Evolutionary conservation across 371 early-diverging fungal genomes (phyloP), one percentile per base, ranked within the genome.

Genomic region (Mucor lusitanicus): DNA sequence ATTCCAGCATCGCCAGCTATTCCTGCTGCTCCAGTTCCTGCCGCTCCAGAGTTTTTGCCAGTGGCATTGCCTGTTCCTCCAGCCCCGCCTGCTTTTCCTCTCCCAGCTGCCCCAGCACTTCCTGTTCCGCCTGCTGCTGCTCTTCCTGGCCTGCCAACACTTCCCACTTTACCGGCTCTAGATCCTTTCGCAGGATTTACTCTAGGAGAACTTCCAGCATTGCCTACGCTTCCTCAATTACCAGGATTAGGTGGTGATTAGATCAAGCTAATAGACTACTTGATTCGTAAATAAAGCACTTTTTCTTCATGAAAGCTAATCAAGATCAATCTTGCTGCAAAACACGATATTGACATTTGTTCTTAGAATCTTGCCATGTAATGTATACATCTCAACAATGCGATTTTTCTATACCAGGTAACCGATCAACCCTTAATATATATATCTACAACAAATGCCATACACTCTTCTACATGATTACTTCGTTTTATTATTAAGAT

Each of bases 71-170:
- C 54, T 54, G 11, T 33, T 48, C 19, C 42, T 13, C 39, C 63
- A 27, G 40, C 40, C 1, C 40, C 40, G 17, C 5, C 40, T 53
- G 53, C 25, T 13, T 23, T 53, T 53, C 12, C 61, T 23, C 6
- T 46, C 13, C 65, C 65, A 23, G 48, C 46, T 32, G 42, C 57
- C 12, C 64, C 64, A 42, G 48, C 33, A 0, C 17, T 61, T 15
- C 61, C 61, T n/a, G 21, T n/a, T 19, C 50, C 30, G 3, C 7
- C 39, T 23, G 15, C 48, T 33, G 28, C 23, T 2, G 35, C 32
- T 21, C 61, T 28, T 23, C 55, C 61, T 4, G 55, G 1, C 15
- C 13, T 59, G 27, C 53, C 53, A 53, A 27, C 53, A 27, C 23
- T 53, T 7, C 53, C 63, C n/a, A 21, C 54, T 3, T 15, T 54